A percentile compares a stretch with the other conserved stretches of the same genome.
These are phyloP conservation scores for Glebionis coronaria DNA, from an alignment of 129 eudicot genomes.

Conservation along the genomic window DNA sequence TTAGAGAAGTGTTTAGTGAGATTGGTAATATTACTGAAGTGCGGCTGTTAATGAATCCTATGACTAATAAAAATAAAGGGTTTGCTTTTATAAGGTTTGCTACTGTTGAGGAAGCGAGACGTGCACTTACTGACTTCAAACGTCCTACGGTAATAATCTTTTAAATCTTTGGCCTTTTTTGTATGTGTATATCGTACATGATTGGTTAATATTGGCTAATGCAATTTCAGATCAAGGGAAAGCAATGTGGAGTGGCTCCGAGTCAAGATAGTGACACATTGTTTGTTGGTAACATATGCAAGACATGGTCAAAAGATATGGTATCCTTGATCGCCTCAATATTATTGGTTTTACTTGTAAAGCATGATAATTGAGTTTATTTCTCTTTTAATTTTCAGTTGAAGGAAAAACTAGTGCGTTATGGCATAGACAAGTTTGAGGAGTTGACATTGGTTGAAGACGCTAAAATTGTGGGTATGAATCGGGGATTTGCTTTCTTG, in stretches of 20 bases:
- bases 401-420: conserved; percentile 40
- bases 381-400: conserved; percentile 20
- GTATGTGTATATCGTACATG: neutral
- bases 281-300: conserved; percentile 48
- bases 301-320: conserved; percentile 48
- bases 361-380: conserved; percentile 12
- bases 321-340: conserved; percentile 11
- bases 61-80: conserved; percentile 43
- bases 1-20: conserved; percentile 38
- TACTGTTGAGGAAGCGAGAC: conserved; percentile 41
- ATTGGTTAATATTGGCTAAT: neutral
- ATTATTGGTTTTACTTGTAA: neutral
- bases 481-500: conserved; percentile 44
- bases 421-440: conserved; percentile 45
- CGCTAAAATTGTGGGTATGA: conserved; percentile 39
- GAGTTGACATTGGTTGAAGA: conserved; percentile 45
- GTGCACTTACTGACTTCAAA: conserved; percentile 39
- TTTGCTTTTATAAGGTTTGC: conserved; percentile 45
- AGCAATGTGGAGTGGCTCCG: conserved; percentile 53
- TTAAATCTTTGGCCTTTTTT: neutral
- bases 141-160: conserved; percentile 36
- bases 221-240: conserved; percentile 38
- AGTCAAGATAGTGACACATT: conserved; percentile 52
- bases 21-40: conserved; percentile 48
- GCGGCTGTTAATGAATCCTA: conserved; percentile 42